Percentiles rank a stretch among this genome's conserved stretches.
phyloP scores from a whole-genome alignment of 768 basidiomycete species.

The Psilocybe azurescens region DNA sequence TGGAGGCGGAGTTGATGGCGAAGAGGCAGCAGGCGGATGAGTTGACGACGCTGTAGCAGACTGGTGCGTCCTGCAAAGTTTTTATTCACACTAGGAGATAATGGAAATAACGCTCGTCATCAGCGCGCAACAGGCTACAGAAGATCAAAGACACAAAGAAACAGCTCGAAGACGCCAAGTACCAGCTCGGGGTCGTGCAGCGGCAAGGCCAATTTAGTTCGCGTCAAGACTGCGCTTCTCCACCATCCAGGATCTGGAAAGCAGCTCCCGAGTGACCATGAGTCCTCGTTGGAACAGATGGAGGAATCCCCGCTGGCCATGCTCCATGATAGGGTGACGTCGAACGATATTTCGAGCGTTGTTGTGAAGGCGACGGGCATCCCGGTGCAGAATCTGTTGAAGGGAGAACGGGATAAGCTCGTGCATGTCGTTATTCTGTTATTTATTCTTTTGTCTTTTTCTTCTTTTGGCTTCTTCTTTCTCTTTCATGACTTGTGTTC shows the following conservation, averaged over 20 bases:
- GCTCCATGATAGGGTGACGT: slow-evolving; percentile 87
- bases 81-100: too few relatives aligned
- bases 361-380: slow-evolving; percentile 88
- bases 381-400: slow-evolving; percentile 85
- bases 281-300: slow-evolving; percentile 31
- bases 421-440: slow-evolving; percentile 66
- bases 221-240: slow-evolving; percentile 86
- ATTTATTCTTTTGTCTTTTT: neutral
- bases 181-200: slow-evolving; percentile 87
- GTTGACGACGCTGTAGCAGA: slow-evolving; percentile 74
- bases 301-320: slow-evolving; percentile 62
- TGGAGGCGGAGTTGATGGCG: too few relatives aligned
- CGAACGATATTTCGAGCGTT: slow-evolving; percentile 88
- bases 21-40: slow-evolving; percentile 28
- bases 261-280: slow-evolving; percentile 67
- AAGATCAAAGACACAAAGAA: slow-evolving; percentile 73
- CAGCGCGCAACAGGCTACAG: slow-evolving; percentile 73
- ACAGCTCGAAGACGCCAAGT: slow-evolving; percentile 82
- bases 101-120: neutral
- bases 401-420: slow-evolving; percentile 89
- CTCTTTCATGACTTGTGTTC: neutral
- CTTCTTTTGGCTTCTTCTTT: too few relatives aligned
- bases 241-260: slow-evolving; percentile 82
- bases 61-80: slow-evolving; percentile 46
- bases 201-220: slow-evolving; percentile 80